Evolutionary conservation across 2,329 filamentous ascomycete genomes (phyloP).

Genomic region (Aspergillus aculeatus): DNA sequence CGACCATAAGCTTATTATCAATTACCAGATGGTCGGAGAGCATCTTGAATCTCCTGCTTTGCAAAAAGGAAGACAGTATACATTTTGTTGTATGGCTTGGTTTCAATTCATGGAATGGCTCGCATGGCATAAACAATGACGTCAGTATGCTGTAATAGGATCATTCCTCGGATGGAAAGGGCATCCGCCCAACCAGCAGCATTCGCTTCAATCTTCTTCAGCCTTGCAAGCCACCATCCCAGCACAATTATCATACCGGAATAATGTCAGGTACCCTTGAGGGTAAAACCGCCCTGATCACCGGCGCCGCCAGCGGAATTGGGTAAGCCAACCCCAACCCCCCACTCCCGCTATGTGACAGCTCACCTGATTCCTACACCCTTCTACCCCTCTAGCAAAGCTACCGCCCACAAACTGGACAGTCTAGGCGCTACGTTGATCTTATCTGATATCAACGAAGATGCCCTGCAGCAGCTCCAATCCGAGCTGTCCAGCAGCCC

Average conservation of each 20-base stretch:
- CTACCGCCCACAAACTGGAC: conserved; percentile 13
- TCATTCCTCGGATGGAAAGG: too few species aligned
- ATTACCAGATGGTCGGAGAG: too few species aligned
- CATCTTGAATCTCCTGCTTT: too few species aligned
- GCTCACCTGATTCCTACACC: background rate
- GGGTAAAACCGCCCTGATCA: conserved; percentile 16
- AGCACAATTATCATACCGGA: background rate
- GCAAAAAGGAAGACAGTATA: too few species aligned
- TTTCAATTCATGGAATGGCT: too few species aligned
- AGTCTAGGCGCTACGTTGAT: conserved; percentile 10
- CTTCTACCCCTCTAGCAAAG: background rate
- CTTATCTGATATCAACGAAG: conserved; percentile 15
- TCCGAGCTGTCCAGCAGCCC: background rate
- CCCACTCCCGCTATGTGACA: too few species aligned
- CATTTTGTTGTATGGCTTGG: too few species aligned
- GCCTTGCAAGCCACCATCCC: background rate
- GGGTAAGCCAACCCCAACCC: conserved; percentile 2
- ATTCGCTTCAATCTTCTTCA: background rate
- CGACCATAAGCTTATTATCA: too few species aligned
- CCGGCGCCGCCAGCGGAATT: conserved; percentile 20
- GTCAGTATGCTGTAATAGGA: too few species aligned
- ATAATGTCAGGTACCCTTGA: background rate
- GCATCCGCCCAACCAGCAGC: too few species aligned
- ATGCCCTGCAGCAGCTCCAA: conserved; percentile 4
- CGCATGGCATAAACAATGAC: too few species aligned